Base-by-base conservation (phyloP, 768 basidiomycete species). In the Mycena chlorophos region DNA sequence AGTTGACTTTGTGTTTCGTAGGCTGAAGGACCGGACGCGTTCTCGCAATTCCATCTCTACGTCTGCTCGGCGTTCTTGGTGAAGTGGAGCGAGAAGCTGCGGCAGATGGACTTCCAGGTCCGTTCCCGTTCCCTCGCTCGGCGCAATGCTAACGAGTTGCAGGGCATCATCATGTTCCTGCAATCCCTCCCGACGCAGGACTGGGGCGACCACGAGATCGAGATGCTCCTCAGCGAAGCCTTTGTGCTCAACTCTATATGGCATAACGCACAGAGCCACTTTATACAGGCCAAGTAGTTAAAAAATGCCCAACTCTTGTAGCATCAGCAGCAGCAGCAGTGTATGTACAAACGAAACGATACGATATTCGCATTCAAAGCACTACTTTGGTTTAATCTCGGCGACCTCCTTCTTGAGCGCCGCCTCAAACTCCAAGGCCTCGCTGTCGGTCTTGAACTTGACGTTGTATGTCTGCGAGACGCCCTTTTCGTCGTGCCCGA, bases 131-230 rank as follows among this genome's bases (percentile, higher is more conserved):
- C 45, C 17, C 49, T 3, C 6, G 17, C 5, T 23, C 45, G 23
- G 23, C 48, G 6, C 14, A 4, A 22, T 37, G 31, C 30, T 19
- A 53, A 29, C 49, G 31, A 43, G 51, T 49, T 39, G 10, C 62
- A 98, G 96, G 94, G 93, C 54, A 95, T 98, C 69, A 98, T 99
- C 69, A 98, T 99, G 89, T 99, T 97, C 75, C 79, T 99, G 13
- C 93, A 95, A 68, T 93, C 89, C 1, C 79, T 93, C 3, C 93
- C 93, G 14, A 95, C 93, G 5, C 91, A 94, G 67, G 85, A 83
- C 52, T 99, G 97, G 97, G 86, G 88, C 20, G 95, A 98, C 69
- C 89, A 95, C 64, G 94, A 98, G 66, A 88, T 98, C 43, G 94
- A 98, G 68, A 82, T 98, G 75, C 83, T 99, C 29, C 84, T 99